A percentile compares a stretch with the other conserved stretches of the same genome.
phyloP scores from a whole-genome alignment of 345 rosid genomes.

The Eucalyptus lansdowneana region DNA sequence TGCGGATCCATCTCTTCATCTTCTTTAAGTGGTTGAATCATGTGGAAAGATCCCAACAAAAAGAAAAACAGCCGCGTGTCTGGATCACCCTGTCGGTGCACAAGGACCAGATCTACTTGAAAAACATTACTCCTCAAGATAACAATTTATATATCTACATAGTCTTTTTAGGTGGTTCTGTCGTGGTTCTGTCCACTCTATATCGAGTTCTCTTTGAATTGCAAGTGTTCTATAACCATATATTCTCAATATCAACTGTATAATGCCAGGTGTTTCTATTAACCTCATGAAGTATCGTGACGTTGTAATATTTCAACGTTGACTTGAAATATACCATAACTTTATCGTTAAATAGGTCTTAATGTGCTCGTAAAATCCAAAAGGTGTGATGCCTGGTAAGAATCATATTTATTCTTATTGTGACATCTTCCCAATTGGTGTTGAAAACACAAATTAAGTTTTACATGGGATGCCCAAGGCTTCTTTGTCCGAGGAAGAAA shows the following conservation, averaged over 20 bases:
- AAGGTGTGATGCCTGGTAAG: too few relatives aligned
- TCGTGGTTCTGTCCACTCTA: background rate
- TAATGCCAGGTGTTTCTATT: too few relatives aligned
- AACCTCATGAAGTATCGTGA: background rate
- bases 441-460: background rate
- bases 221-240: background rate
- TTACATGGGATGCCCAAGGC: background rate
- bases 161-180: background rate
- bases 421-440: background rate
- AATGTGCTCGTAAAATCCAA: accelerated
- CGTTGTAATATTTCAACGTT: too few relatives aligned
- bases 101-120: background rate
- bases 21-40: background rate
- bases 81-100: background rate
- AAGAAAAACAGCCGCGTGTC: background rate
- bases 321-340: too few relatives aligned
- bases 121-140: background rate
- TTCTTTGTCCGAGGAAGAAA: background rate
- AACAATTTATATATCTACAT: background rate
- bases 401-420: background rate
- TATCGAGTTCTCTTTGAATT: background rate
- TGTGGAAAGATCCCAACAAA: background rate
- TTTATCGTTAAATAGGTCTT: too few relatives aligned
- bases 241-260: too few relatives aligned
- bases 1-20: background rate